These are phyloP conservation scores for Hericium rajendrae DNA, from an alignment of 768 basidiomycete species.

Conservation along the genomic window DNA sequence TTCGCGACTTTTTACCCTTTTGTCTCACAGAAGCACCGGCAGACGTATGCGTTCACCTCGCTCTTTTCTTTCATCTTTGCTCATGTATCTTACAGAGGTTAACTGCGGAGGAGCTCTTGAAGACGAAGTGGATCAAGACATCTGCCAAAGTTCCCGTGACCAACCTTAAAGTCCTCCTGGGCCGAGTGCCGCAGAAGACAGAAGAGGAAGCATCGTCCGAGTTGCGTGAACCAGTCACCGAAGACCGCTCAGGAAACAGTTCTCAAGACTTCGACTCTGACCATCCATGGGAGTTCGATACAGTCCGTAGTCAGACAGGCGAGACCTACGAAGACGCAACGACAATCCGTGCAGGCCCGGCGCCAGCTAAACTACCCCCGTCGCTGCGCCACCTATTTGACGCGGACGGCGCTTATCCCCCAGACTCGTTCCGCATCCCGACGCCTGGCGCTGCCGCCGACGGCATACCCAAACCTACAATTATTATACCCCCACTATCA, in stretches of 20 bases:
- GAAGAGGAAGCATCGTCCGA: conserved; percentile 30
- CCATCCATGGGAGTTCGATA: conserved; percentile 70
- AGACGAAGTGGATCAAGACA: conserved; percentile 85
- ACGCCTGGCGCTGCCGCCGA: conserved; percentile 20
- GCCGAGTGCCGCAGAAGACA: conserved; percentile 58
- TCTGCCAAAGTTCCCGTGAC: conserved; percentile 56
- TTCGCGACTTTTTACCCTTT: conserved; percentile 78
- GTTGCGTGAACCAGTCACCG: neutral
- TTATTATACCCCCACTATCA: neutral
- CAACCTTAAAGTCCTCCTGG: conserved; percentile 70
- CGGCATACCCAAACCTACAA: conserved; percentile 15
- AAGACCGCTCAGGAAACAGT: neutral
- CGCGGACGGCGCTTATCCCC: conserved; percentile 29
- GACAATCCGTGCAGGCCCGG: conserved; percentile 39
- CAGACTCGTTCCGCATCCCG: conserved; percentile 36
- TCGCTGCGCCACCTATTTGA: conserved; percentile 78
- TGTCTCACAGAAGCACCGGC: conserved; percentile 76
- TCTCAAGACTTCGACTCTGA: conserved; percentile 5
- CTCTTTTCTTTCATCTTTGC: neutral
- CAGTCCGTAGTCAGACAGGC: conserved; percentile 37
- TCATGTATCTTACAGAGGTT: conserved; percentile 45
- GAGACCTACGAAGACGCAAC: conserved; percentile 12
- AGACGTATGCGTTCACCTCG: conserved; percentile 42
- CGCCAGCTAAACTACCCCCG: conserved; percentile 52
- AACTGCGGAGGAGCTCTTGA: conserved; percentile 80